Evolutionary conservation across 2,329 filamentous ascomycete genomes (phyloP), one percentile per base, ranked within the genome.

Genomic region (Neonectria punicea): DNA sequence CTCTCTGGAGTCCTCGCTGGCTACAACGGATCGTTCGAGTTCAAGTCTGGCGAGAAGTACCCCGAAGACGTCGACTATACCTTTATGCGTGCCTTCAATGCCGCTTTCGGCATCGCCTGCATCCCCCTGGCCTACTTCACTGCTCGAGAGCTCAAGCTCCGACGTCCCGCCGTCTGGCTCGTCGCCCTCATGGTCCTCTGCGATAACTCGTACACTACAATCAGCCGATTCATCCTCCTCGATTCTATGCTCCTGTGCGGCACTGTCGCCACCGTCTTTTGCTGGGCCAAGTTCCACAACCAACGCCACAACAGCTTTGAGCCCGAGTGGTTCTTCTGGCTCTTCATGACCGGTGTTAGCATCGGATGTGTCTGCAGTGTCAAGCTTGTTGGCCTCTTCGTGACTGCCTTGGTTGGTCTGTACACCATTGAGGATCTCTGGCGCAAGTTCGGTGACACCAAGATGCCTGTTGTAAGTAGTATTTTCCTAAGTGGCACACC

Each of bases 191-290:
- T 98, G 93, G 94, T 99, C 49, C 89, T 99, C 46, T 99, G 94
- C 84, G 96, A 99, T 81, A 99, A 99, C 85, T 98, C 96, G 56
- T 99, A 98, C 84, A 97, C 96, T 53, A 98, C 97, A 34, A 99
- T 99, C 81, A 98, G 94, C 82, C 90, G 96, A 66, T 99, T 99
- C 79, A 98, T 99, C 75, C 90, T 99, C 25, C 90, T 99, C 74
- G 96, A 99, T 81, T 98, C 96, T 1, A 99, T 99, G 96, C 88
- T 99, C 56, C 88, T 99, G 43, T 98, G 94, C 84, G 98, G 97
- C 78, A 99, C 97, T n/a, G 96, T 98, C 73, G 94, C 94, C 16
- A 99, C 96, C 6, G 92, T 97, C 67, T 89, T 98, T 74, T 98
- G 95, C 87, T 99, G 95, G 94, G 90, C 94, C 76, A 96, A 94